Conservation (phyloP, 331 rosid genomes). For the Cydonia oblonga region DNA sequence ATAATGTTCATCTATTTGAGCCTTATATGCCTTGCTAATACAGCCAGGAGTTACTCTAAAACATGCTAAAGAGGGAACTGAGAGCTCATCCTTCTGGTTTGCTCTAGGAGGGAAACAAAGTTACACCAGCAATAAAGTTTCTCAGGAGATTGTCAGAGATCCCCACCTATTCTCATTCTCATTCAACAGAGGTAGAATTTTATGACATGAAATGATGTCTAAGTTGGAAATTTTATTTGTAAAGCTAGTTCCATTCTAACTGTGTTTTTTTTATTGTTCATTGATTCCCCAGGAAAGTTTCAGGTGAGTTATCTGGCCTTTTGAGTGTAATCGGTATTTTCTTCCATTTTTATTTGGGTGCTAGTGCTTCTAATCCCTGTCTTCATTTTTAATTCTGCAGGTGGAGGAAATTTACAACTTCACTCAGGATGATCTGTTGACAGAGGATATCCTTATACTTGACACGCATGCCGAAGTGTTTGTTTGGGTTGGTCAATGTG, state of each 20-base stretch:
- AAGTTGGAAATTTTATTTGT: constrained; percentile 9
- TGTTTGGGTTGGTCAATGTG: constrained; percentile 87
- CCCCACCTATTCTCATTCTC: constrained; percentile 79
- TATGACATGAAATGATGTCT: constrained; percentile 14
- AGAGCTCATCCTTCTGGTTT: constrained; percentile 86
- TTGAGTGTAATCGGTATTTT: constrained; percentile 14
- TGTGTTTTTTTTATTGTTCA: constrained; percentile 15
- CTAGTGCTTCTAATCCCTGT: constrained; percentile 12
- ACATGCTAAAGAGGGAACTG: constrained; percentile 97
- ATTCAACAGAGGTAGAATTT: constrained; percentile 49
- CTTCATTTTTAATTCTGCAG: constrained; percentile 30
- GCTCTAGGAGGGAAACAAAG: constrained; percentile 88
- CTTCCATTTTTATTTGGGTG: constrained; percentile 1
- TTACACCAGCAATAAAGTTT: constrained; percentile 52
- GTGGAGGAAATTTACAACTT: constrained; percentile 83
- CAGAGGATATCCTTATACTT: constrained; percentile 85
- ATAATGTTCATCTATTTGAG: constrained; percentile 10
- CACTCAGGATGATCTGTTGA: constrained; percentile 85
- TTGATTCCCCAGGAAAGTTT: constrained; percentile 62
- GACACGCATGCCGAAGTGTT: constrained; percentile 91
- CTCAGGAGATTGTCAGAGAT: constrained; percentile 58
- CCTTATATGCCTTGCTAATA: constrained; percentile 14
- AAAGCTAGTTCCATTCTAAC: constrained; percentile 28
- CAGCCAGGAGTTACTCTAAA: constrained; percentile 83
- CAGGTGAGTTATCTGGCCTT: constrained; percentile 45